A percentile compares a stretch with the other conserved stretches of the same genome.
phyloP scores from a whole-genome alignment of 1,284 basidiomycete genomes.

The Irpex lacteus region DNA sequence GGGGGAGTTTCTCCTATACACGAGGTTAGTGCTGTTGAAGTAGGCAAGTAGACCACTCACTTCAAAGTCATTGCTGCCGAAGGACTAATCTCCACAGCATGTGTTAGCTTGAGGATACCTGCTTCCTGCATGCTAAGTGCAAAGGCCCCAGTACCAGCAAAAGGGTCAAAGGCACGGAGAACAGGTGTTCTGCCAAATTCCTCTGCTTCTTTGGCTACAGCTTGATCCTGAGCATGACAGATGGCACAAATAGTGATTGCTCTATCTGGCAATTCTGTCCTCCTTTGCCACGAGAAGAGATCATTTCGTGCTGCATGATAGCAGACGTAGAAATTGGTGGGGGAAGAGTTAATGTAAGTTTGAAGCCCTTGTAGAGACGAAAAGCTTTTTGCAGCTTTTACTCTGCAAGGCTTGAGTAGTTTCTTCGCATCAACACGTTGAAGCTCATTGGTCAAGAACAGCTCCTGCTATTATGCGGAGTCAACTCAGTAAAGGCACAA shows the following conservation, averaged over 20 bases:
- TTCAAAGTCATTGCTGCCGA: conserved; percentile 64
- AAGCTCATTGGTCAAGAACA: conserved; percentile 52
- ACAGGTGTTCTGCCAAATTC: conserved; percentile 15
- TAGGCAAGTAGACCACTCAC: conserved; percentile 35
- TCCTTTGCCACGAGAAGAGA: not conserved
- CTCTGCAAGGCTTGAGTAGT: conserved; percentile 47
- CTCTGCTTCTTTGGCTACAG: not conserved
- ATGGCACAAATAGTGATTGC: not conserved
- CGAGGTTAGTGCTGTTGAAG: conserved; percentile 1
- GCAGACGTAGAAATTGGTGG: conserved; percentile 53
- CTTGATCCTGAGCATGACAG: not conserved
- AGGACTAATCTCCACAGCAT: conserved; percentile 66
- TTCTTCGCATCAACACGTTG: conserved; percentile 31
- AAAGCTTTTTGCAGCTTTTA: conserved; percentile 35
- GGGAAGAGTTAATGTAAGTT: conserved; percentile 50
- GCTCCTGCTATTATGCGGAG: conserved; percentile 39
- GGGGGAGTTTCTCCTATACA: conserved; percentile 42
- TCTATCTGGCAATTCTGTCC: not conserved
- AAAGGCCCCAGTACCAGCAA: conserved; percentile 66
- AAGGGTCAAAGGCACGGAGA: conserved; percentile 57
- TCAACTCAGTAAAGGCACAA: not conserved
- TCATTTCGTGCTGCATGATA: conserved; percentile 24
- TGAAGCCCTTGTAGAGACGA: conserved; percentile 26
- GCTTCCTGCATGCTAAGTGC: conserved; percentile 51
- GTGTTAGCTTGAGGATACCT: conserved; percentile 52